These are phyloP conservation scores for Populus nigra DNA, from an alignment of 345 rosid species.

Conservation along the genomic window DNA sequence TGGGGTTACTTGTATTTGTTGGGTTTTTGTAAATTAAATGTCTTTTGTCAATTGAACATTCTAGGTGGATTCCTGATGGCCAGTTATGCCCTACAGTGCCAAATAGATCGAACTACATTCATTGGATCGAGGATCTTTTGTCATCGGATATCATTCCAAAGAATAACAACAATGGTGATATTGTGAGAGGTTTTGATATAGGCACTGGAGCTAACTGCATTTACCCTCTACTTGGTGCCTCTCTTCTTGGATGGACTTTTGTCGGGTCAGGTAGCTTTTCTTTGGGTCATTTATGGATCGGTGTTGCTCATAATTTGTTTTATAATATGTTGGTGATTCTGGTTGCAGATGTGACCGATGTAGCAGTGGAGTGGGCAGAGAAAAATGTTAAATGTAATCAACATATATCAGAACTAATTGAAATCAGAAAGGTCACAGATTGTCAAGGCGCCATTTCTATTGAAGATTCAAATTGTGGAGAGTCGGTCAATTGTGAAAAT, in stretches of 20 bases:
- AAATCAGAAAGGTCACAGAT: conserved; percentile 57
- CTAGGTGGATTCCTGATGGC: conserved; percentile 96
- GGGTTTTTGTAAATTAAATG: not conserved
- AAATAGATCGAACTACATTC: conserved; percentile 85
- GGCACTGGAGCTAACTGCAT: conserved; percentile 96
- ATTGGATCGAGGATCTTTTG: conserved; percentile 89
- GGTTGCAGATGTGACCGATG: conserved; percentile 67
- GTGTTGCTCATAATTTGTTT: not conserved
- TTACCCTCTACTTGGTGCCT: conserved; percentile 90
- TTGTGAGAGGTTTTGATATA: conserved; percentile 83
- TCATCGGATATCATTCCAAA: conserved; percentile 54
- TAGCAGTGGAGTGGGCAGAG: conserved; percentile 90
- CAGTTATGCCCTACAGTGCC: conserved; percentile 96
- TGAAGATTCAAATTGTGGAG: conserved; percentile 17
- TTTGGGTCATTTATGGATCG: not conserved
- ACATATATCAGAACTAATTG: conserved; percentile 56
- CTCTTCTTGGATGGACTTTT: conserved; percentile 77
- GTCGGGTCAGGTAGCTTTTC: conserved; percentile 66
- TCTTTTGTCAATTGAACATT: conserved; percentile 7
- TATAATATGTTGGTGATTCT: conserved; percentile 20
- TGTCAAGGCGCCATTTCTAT: conserved; percentile 12
- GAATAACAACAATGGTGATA: conserved; percentile 16
- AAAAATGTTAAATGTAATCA: conserved; percentile 71
- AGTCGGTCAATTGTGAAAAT: conserved; percentile 24
- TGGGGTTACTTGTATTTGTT: not conserved